Base-by-base conservation (phyloP, 441 rosid genomes). In the Francoa sonchifolia region DNA sequence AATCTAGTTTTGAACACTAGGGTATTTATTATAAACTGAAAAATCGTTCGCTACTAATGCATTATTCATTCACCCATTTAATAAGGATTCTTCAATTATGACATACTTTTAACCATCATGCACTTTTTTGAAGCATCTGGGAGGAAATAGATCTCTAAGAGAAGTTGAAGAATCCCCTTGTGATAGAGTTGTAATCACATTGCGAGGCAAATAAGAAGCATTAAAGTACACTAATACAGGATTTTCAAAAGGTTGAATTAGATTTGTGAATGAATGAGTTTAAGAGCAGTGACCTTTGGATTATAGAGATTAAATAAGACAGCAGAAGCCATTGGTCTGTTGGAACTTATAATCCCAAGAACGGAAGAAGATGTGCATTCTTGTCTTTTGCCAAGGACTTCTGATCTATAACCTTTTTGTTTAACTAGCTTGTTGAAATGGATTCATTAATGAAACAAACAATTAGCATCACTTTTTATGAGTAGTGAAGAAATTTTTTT, bases 1-100 rank as follows among this genome's bases (percentile, higher is more conserved):
- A 23, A 32, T 30, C 30, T 14, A 44, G 18, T 23, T 32, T 33
- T 36, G 8, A 6, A 45, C 26, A 41, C 10, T 56, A 33, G 18
- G 25, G 51, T 30, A 44, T 42, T 40, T 8, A 32, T 18, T 37
- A 13, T 37, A 12, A 2, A 32, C 19, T 31, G 47, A 40, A 36
- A 39, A 9, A 27, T 49, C 41, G 20, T 46, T n/a, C 16, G 33
- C 19, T n/a, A 33, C 14, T n/a, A 19, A 15, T 19, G 34, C 36
- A 33, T 27, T 22, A 11, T 22, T 1, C 21, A 11, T 17, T 20
- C 19, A 21, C 30, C 10, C 8, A 3, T 19, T 6, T 13, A 27
- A 14, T 6, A 16, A 34, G 18, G 15, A 9, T 22, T 0, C 6
- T 4, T 22, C 16, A 2, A 3, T 23, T 3, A 23, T 3, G 7